Evolutionary conservation across 2,329 filamentous ascomycete genomes (phyloP).

Genomic region (Claviceps cyperi): DNA sequence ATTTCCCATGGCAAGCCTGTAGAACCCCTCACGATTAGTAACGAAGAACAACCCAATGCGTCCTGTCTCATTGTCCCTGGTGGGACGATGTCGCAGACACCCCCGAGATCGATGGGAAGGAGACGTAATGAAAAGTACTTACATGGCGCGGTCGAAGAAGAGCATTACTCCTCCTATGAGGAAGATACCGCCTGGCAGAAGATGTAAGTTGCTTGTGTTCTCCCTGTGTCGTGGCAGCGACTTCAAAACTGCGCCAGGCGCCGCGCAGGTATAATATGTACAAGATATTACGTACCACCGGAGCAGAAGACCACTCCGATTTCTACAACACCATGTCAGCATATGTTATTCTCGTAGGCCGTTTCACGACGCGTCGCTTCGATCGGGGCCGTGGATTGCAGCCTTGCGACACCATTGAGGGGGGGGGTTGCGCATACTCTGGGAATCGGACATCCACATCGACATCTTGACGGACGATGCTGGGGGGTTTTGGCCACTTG

Average conservation of each 20-base stretch:
- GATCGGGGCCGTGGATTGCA: not conserved
- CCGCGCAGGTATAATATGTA: not conserved
- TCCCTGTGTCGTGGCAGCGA: slow-evolving; percentile 2
- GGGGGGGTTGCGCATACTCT: slow-evolving; percentile 50
- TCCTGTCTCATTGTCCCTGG: not conserved
- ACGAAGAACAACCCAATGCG: not conserved
- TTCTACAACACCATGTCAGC: slow-evolving; percentile 41
- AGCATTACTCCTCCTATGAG: slow-evolving; percentile 85
- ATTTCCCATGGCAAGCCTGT: slow-evolving; percentile 93
- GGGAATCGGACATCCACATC: slow-evolving; percentile 92
- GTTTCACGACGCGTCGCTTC: not conserved
- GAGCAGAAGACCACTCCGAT: slow-evolving; percentile 96
- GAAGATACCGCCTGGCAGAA: slow-evolving; percentile 68
- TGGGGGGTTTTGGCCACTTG: not conserved
- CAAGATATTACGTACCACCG: slow-evolving; percentile 55
- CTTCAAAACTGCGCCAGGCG: not conserved
- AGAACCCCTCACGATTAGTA: not conserved
- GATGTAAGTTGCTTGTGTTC: slow-evolving; percentile 9
- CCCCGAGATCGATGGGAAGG: not conserved
- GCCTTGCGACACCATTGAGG: not conserved
- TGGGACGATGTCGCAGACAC: too few relatives aligned
- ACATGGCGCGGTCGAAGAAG: slow-evolving; percentile 97
- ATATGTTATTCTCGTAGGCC: not conserved
- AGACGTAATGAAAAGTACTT: slow-evolving; percentile 21
- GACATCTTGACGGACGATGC: slow-evolving; percentile 30